These are phyloP conservation scores for Russula vinacea DNA, from an alignment of 768 basidiomycete genomes.

Conservation along the genomic window DNA sequence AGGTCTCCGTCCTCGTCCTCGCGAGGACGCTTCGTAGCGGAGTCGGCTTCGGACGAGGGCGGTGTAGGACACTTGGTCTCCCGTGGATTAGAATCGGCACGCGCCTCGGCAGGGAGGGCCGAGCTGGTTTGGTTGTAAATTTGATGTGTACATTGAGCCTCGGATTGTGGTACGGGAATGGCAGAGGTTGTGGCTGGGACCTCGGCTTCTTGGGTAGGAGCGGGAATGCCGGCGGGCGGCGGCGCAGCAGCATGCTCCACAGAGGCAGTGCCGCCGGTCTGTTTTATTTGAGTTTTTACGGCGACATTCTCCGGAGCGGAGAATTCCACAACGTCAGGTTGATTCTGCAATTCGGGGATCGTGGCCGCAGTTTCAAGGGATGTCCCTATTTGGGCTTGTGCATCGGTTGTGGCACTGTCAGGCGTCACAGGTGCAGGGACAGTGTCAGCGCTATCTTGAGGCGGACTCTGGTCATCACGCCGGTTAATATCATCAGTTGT, in stretches of 20 bases:
- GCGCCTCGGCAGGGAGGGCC: slow-evolving; percentile 59
- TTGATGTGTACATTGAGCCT: not conserved
- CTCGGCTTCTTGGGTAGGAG: not conserved
- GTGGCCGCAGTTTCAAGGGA: slow-evolving; percentile 5
- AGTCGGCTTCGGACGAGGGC: slow-evolving; percentile 52
- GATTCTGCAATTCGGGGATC: slow-evolving; percentile 10
- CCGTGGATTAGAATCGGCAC: slow-evolving; percentile 57
- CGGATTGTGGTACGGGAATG: not conserved
- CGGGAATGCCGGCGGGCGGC: not conserved
- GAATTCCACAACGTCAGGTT: slow-evolving; percentile 4
- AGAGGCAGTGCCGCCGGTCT: not conserved
- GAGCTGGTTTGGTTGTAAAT: slow-evolving; percentile 31
- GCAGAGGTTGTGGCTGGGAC: not conserved
- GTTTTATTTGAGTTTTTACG: not conserved
- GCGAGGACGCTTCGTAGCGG: slow-evolving; percentile 21
- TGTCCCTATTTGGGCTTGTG: slow-evolving; percentile 28
- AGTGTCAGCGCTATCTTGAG: slow-evolving; percentile 15
- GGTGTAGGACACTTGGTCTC: slow-evolving; percentile 54
- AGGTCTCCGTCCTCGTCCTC: slow-evolving; percentile 22
- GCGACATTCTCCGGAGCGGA: not conserved
- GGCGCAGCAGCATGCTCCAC: slow-evolving; percentile 5
- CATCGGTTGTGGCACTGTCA: slow-evolving; percentile 34
- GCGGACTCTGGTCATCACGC: slow-evolving; percentile 47
- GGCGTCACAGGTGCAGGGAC: not conserved
- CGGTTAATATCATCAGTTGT: slow-evolving; percentile 76